These are phyloP conservation scores for Pseudonectria foliicola DNA, from an alignment of 2,329 filamentous ascomycete species.

Conservation along the genomic window DNA sequence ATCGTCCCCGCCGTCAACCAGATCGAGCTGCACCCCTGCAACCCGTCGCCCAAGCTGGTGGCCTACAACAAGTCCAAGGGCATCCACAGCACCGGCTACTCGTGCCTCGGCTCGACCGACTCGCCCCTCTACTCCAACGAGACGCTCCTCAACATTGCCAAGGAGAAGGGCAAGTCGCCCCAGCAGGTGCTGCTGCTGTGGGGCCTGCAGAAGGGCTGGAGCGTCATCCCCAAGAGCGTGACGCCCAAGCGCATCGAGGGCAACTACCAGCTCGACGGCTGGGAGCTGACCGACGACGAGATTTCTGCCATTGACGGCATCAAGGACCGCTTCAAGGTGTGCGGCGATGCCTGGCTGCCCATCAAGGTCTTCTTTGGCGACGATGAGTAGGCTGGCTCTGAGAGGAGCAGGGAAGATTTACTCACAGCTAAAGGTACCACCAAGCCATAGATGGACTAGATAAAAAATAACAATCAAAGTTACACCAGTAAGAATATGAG, in stretches of 20 bases:
- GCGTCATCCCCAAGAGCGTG: slow-evolving; percentile 80
- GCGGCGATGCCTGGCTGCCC: slow-evolving; percentile 65
- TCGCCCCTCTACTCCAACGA: slow-evolving; percentile 63
- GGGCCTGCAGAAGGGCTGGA: slow-evolving; percentile 75
- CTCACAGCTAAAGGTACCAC: background rate
- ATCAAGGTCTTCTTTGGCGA: slow-evolving; percentile 78
- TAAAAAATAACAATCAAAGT: too few species aligned
- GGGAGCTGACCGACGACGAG: slow-evolving; percentile 66
- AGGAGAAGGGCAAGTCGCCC: slow-evolving; percentile 58
- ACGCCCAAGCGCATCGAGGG: slow-evolving; percentile 64
- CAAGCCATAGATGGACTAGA: background rate
- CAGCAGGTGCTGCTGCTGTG: slow-evolving; percentile 75
- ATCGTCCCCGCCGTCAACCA: slow-evolving; percentile 67
- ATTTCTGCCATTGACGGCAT: slow-evolving; percentile 60
- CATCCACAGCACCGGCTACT: slow-evolving; percentile 71
- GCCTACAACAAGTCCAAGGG: slow-evolving; percentile 65
- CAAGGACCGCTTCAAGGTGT: slow-evolving; percentile 75
- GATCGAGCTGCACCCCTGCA: slow-evolving; percentile 73
- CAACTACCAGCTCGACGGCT: slow-evolving; percentile 71
- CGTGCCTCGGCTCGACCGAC: slow-evolving; percentile 63
- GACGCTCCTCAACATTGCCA: slow-evolving; percentile 54
- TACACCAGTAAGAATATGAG: too few species aligned
- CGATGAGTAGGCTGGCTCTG: slow-evolving; percentile 52
- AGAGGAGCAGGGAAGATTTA: slow-evolving; percentile 1
- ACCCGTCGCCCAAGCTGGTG: slow-evolving; percentile 73